Percentiles rank a stretch among this genome's conserved stretches.
These are phyloP conservation scores for Aspergillus transmontanensis DNA, from an alignment of 2,329 filamentous ascomycete genomes.

Conservation along the genomic window DNA sequence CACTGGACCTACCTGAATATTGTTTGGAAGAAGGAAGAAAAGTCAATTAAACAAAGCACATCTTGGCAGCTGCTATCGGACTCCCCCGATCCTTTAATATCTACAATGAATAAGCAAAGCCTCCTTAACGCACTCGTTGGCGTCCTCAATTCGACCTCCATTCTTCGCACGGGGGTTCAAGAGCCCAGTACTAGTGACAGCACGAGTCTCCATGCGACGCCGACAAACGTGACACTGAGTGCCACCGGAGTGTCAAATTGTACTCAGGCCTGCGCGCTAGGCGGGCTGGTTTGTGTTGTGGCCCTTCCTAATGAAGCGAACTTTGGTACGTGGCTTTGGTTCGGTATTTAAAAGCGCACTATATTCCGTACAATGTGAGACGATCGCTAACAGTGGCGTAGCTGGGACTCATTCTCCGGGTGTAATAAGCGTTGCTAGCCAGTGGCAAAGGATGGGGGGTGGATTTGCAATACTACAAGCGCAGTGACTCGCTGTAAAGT, in stretches of 20 bases:
- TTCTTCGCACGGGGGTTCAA: not conserved
- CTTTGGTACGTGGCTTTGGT: slow-evolving; percentile 25
- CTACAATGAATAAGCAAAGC: not conserved
- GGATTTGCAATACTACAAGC: not conserved
- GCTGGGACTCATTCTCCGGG: slow-evolving; percentile 21
- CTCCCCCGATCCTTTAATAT: too few relatives aligned
- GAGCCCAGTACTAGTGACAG: not conserved
- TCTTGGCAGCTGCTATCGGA: not conserved
- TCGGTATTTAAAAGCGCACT: not conserved
- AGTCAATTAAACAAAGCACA: not conserved
- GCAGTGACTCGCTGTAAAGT: slow-evolving; percentile 9
- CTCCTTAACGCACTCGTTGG: not conserved
- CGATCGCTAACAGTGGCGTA: slow-evolving; percentile 6
- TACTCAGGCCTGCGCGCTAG: slow-evolving; percentile 27
- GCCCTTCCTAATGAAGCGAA: slow-evolving; percentile 28
- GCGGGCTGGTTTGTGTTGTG: slow-evolving; percentile 27
- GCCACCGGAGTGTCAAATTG: slow-evolving; percentile 9
- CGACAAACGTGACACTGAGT: not conserved
- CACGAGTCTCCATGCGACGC: not conserved
- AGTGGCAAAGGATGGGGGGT: not conserved
- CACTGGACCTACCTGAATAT: not conserved
- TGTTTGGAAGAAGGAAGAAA: not conserved
- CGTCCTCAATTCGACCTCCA: not conserved
- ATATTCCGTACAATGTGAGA: not conserved
- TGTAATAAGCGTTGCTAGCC: slow-evolving; percentile 23